Evolutionary conservation across 768 basidiomycete genomes (phyloP).

Genomic region (Tulasnella sp.): DNA sequence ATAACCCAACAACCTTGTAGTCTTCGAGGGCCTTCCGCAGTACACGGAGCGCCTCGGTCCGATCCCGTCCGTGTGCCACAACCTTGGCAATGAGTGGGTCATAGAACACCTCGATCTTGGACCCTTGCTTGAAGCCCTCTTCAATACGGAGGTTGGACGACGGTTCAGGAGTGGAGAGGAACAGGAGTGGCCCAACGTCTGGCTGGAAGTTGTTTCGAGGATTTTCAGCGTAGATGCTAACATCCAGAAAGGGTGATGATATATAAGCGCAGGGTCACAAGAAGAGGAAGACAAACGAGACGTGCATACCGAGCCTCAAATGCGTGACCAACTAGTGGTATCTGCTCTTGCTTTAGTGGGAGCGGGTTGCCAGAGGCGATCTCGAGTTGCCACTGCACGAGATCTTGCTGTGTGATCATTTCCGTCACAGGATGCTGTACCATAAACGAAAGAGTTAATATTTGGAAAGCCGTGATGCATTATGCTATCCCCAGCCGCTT

Average conservation of each 20-base stretch:
- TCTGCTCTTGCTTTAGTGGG: constrained; percentile 61
- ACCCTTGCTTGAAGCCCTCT: constrained; percentile 73
- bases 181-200: constrained; percentile 72
- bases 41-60: constrained; percentile 72
- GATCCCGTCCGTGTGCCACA: constrained; percentile 75
- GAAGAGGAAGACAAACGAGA: not conserved
- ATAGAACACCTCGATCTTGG: constrained; percentile 79
- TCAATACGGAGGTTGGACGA: constrained; percentile 71
- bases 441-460: not conserved
- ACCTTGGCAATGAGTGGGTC: constrained; percentile 91
- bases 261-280: not conserved
- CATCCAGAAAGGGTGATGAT: not conserved
- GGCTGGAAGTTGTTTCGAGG: constrained; percentile 89
- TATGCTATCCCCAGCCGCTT: not conserved
- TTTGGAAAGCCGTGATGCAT: not conserved
- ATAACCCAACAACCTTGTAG: constrained; percentile 83
- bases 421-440: constrained; percentile 77
- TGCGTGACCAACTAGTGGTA: constrained; percentile 84
- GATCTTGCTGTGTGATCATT: constrained; percentile 88
- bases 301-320: constrained; percentile 67
- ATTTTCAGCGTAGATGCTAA: constrained; percentile 79
- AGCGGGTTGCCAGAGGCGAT: constrained; percentile 84
- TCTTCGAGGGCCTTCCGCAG: constrained; percentile 73
- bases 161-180: constrained; percentile 69
- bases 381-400: constrained; percentile 93